Conservation (phyloP, 352 stramenopile genomes). For the Phytopythium boreale region DNA sequence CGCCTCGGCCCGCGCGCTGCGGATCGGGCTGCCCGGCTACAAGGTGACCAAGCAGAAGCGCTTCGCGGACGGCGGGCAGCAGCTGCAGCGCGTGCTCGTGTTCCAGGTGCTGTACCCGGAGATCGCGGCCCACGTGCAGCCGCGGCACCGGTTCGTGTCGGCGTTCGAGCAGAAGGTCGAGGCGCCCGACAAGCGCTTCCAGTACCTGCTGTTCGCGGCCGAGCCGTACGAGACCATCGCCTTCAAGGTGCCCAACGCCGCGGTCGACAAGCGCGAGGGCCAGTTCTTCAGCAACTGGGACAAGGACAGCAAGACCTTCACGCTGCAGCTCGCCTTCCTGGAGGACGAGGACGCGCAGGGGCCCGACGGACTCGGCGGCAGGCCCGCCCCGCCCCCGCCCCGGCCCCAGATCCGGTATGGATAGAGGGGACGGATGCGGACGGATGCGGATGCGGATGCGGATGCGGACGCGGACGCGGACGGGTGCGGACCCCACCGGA, state of each 20-base stretch:
- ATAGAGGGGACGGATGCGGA: background rate
- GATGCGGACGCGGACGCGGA: too few relatives aligned
- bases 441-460: background rate
- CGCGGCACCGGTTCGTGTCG: constrained; percentile 98
- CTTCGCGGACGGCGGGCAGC: constrained; percentile 39
- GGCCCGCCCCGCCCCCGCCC: constrained; percentile 54
- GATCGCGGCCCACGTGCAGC: constrained; percentile 91
- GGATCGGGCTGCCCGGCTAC: constrained; percentile 97
- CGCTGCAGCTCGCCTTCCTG: constrained; percentile 80
- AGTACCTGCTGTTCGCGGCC: constrained; percentile 98
- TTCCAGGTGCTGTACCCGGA: constrained; percentile 98
- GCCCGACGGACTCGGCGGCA: constrained; percentile 6
- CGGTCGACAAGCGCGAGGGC: constrained; percentile 93
- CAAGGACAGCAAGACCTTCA: constrained; percentile 95
- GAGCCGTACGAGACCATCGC: constrained; percentile 99
- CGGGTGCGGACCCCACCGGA: too few relatives aligned
- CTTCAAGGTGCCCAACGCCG: constrained; percentile 98
- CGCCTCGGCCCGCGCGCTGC: constrained; percentile 76
- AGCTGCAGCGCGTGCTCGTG: constrained; percentile 58
- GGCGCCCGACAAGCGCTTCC: constrained; percentile 91
- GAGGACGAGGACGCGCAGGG: constrained; percentile 12
- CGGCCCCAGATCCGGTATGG: constrained; percentile 43
- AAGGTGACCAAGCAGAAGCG: constrained; percentile 94
- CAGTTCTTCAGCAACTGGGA: constrained; percentile 99
- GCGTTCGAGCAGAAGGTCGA: constrained; percentile 99